Percentiles rank a stretch among this genome's conserved stretches.
Conservation (phyloP, 495 filamentous ascomycete species). For the Trichocladium antarcticum region DNA sequence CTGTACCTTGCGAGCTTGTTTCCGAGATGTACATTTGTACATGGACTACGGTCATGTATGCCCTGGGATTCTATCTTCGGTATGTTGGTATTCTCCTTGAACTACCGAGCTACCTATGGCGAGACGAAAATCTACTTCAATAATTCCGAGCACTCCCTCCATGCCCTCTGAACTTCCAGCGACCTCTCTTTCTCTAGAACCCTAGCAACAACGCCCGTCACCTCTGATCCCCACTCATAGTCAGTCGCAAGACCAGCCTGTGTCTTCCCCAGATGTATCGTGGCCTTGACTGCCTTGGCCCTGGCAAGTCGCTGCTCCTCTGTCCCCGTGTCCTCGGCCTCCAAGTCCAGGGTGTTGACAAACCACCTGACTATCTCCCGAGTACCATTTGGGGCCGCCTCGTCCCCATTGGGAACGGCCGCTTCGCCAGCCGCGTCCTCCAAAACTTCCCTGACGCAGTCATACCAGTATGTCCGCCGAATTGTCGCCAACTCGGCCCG, state of each 20-base stretch:
- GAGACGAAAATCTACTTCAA: constrained; percentile 10
- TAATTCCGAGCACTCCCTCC: constrained; percentile 17
- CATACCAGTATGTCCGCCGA: constrained; percentile 28
- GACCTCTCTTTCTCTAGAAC: constrained; percentile 32
- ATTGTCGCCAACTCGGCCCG: constrained; percentile 18
- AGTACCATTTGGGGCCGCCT: constrained; percentile 2
- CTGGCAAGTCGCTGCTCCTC: constrained; percentile 33
- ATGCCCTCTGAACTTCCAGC: constrained; percentile 33
- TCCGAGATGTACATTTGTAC: too few species aligned
- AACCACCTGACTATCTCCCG: constrained; percentile 25
- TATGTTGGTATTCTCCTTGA: too few species aligned
- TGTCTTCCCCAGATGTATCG: constrained; percentile 23
- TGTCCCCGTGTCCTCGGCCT: constrained; percentile 24
- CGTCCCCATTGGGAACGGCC: constrained; percentile 16
- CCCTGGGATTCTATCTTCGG: too few species aligned
- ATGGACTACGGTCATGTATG: too few species aligned
- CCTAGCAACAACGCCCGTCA: constrained; percentile 16
- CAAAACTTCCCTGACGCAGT: constrained; percentile 22
- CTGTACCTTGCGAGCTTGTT: too few species aligned
- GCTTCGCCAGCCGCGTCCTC: constrained; percentile 13
- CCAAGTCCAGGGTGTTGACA: constrained; percentile 29
- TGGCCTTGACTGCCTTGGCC: constrained; percentile 27
- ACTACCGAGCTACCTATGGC: too few species aligned
- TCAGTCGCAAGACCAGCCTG: background rate
- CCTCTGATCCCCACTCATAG: constrained; percentile 10